A percentile compares a stretch with the other conserved stretches of the same genome.
Conservation (phyloP, 2,329 filamentous ascomycete genomes). For the Diaporthe eres region DNA sequence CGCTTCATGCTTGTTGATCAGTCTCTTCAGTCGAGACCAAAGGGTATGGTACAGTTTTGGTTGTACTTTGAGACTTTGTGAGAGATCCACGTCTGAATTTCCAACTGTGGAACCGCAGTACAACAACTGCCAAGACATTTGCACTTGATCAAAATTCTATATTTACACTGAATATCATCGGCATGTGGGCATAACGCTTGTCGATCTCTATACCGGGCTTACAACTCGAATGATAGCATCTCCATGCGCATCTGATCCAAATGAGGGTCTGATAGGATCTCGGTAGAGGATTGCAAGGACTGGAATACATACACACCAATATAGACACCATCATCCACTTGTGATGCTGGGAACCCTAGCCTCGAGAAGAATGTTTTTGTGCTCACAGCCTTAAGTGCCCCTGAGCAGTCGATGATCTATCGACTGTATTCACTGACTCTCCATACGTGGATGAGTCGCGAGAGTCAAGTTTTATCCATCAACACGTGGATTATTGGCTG, state of each 20-base stretch:
- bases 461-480: neutral
- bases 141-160: neutral
- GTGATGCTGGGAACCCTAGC: neutral
- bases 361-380: neutral
- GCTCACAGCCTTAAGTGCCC: neutral
- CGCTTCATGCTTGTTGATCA: neutral
- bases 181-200: neutral
- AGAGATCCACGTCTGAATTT: neutral
- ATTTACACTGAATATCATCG: neutral
- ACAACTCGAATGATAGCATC: neutral
- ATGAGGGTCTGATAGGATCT: neutral
- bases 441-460: neutral
- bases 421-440: neutral
- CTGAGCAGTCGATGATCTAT: neutral
- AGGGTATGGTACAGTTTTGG: neutral
- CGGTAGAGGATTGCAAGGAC: neutral
- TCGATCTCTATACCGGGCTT: neutral
- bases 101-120: neutral
- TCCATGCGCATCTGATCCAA: neutral
- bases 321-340: neutral
- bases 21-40: neutral
- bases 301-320: neutral
- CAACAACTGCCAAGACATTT: neutral
- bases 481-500: neutral
- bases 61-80: neutral